Evolutionary conservation across 2,329 filamentous ascomycete genomes (phyloP).

Genomic region (Ceratocystis diversiconidia): DNA sequence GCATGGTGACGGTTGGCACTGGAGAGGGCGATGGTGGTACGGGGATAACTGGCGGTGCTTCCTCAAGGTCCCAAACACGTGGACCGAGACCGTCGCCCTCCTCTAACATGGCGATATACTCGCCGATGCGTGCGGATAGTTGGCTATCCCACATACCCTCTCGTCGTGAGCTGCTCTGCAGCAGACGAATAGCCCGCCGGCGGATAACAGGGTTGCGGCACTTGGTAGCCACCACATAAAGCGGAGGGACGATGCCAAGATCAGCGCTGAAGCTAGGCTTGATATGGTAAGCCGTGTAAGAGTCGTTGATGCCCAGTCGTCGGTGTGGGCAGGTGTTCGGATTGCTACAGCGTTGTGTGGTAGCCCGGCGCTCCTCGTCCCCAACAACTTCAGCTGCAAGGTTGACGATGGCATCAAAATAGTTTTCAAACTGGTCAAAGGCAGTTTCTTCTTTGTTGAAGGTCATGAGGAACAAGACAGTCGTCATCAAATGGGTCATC

Average conservation of each 20-base stretch:
- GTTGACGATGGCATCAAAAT: conserved; percentile 42
- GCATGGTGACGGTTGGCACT: neutral
- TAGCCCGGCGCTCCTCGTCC: conserved; percentile 41
- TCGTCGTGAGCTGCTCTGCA: conserved; percentile 44
- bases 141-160: conserved; percentile 59
- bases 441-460: conserved; percentile 44
- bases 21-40: neutral
- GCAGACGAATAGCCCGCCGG: conserved; percentile 45
- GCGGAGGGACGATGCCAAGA: conserved; percentile 47
- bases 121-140: conserved; percentile 39
- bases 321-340: conserved; percentile 32
- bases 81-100: conserved; percentile 29
- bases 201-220: conserved; percentile 44
- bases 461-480: conserved; percentile 44
- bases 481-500: conserved; percentile 46
- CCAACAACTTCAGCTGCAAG: conserved; percentile 45
- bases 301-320: conserved; percentile 26
- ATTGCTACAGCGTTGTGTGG: conserved; percentile 32
- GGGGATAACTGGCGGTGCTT: neutral
- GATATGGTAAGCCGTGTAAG: conserved; percentile 36
- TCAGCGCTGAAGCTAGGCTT: conserved; percentile 51
- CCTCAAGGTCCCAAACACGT: conserved; percentile 7
- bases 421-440: conserved; percentile 40
- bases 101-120: conserved; percentile 42
- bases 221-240: conserved; percentile 53